Evolutionary conservation across 2,329 filamentous ascomycete species (phyloP), one percentile per base, ranked within the genome.

Genomic region (Emmonsiellopsis sp.): DNA sequence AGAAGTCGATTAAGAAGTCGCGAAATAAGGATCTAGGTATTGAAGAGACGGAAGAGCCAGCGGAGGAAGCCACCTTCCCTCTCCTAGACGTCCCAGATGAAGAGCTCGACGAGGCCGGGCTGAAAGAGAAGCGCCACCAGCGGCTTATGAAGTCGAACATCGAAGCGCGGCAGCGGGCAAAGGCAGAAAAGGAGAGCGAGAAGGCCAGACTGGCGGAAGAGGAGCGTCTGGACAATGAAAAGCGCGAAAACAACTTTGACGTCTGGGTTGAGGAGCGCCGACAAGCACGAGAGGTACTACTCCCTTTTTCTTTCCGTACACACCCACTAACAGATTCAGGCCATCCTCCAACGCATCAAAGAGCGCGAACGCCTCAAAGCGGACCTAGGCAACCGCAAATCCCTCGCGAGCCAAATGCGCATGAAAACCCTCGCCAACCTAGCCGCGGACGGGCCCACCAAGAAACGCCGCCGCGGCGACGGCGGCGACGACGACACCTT

Each of bases 341-440:
- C 81, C 20, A 76, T 95, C 2, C 79, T 86, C 7, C 76, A 89
- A 63, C 89, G 84, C 70, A 94, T 98, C 70, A 96, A 95, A 70
- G 92, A 97, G 61, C 85, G 90, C 51, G 90, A 97, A 64, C 83
- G 91, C 15, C 80, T 96, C 57, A 96, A 95, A 73, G 89, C 90
- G 43, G 93, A 98, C 65, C 81, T 96, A 1, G 91, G 92, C 54
- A 97, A 97, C 71, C 87, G 93, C 65, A 98, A 98, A 70, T 96
- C 91, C 0, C 83, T 96, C 16, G 93, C 93, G 7, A 93, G 87
- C 54, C 92, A 97, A 70, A 94, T 95, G 73, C 87, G 93, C 58
- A 98, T 98, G 93, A 97, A 97, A 74, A 92, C 86, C 50, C 90
- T 98, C 55, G 93, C 93, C 55, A 96, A 95, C 65, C 84, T 98